Evolutionary conservation across 352 stramenopile species (phyloP), one percentile per base, ranked within the genome.

Genomic region (Achlya hypogyna): DNA sequence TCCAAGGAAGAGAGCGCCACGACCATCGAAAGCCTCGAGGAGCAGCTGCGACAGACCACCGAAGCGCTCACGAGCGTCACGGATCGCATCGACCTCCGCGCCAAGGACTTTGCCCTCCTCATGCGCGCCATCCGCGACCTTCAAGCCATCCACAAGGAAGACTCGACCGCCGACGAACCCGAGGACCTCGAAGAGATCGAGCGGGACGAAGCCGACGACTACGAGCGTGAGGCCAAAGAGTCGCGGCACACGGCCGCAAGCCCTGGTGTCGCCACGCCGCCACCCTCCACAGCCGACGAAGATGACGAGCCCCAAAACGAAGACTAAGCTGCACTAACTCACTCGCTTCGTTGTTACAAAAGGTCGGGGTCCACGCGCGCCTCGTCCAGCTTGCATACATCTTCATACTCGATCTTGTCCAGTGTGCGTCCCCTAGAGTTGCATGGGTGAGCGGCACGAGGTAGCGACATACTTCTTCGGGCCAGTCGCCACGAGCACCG

Each of bases 41-140:
- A 84, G 68, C 70, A 79, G 12, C 71, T 87, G 2, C 67, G 71
- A 27, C 80, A 91, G 22, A 79, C 80, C 1, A 82, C 77, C 27
- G 76, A 71, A n/a, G 76, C 72, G 9, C 79, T 88, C 38, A 71
- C 81, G 10, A 53, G 70, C 0, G 78, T 91, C 49, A 81, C 91
- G 59, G 65, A 54, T 18, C 88, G 88, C 23, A 70, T 93, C 18
- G 79, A 84, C 28, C 67, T 89, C 35, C 78, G 83, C 40, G 79
- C 75, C 18, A 93, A 95, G 63, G 82, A 95, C 71, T 91, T 93
- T 51, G 72, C 80, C 59, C 64, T 95, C 28, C 72, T 95, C 31
- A 86, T 95, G 75, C 76, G 71, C 49, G 92, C 86, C 18, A 93
- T 95, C 58, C 82, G 92, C 73, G 87, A 95, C 66, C 72, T 95